Base-by-base conservation (phyloP, 192 early-diverging fungal genomes). In the Linnemannia schmuckeri region DNA sequence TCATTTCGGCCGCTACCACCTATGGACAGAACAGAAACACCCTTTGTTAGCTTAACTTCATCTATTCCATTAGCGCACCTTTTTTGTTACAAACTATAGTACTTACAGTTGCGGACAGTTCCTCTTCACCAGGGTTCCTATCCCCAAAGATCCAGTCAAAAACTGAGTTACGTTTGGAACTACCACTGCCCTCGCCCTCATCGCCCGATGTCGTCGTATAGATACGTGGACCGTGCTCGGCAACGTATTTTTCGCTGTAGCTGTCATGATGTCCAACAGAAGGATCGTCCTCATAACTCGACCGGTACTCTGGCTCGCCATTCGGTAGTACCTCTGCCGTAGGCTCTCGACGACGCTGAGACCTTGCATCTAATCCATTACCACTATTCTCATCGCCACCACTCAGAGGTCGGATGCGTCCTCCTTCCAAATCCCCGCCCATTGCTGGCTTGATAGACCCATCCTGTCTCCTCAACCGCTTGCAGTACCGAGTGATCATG, bases 261-360 rank as follows among this genome's bases (percentile, higher is more conserved):
- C 77, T 78, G 37, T 78, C 77, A 24, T 55, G 44, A 46, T 78
- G 77, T 42, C 77, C 77, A 24, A 78, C 77, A 6, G 77, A 78
- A 37, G 77, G 77, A 52, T 78, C 68, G 24, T 78, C 77, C 33
- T 78, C 77, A 70, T 78, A 70, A n/a, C 66, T 49, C 7, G 77
- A 70, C 10, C 77, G 68, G 35, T 70, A 71, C 44, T 54, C 66
- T 30, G 68, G 61, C 6, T 78, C 77, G 9, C 61, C 41, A 37
- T 47, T 18, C 12, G 55, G 38, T 15, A 71, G 17, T 3, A 40
- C 41, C 12, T 78, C 77, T 17, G 68, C 35, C 5, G 76, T 47
- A 44, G 24, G 74, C 52, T 54, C 54, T 22, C 74, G 38, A 42
- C 54, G 77, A 33, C 41, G 77, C 18, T 52, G 27, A 4, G 10